Evolutionary conservation across 2,329 filamentous ascomycete species (phyloP).

Genomic region (Scolecobasidium constrictum): DNA sequence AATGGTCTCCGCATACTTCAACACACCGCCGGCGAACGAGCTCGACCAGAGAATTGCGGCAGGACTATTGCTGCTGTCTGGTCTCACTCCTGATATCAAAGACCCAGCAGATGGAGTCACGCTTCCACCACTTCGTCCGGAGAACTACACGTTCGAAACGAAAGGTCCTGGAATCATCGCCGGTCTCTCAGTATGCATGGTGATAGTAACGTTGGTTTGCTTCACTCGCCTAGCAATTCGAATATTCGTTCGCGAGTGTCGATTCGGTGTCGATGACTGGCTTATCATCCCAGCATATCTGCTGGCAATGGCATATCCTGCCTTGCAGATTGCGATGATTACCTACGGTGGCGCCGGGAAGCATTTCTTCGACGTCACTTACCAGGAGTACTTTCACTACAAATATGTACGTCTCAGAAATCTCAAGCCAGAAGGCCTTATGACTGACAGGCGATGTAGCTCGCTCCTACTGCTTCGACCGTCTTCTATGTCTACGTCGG

Average conservation of each 20-base stretch:
- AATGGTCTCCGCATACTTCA: no score
- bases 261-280: constrained; percentile 24
- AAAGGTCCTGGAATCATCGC: constrained; percentile 18
- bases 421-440: constrained; percentile 13
- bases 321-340: constrained; percentile 18
- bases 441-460: constrained; percentile 18
- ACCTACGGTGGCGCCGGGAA: constrained; percentile 18
- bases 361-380: constrained; percentile 23
- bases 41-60: constrained; percentile 20
- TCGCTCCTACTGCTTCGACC: constrained; percentile 14
- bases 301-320: constrained; percentile 19
- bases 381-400: constrained; percentile 10
- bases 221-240: constrained; percentile 18
- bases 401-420: neutral
- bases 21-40: constrained; percentile 17
- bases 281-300: constrained; percentile 21
- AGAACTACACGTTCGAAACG: constrained; percentile 16
- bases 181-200: constrained; percentile 19
- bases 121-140: constrained; percentile 4
- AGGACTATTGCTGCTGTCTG: constrained; percentile 16
- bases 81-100: constrained; percentile 14
- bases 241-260: constrained; percentile 16
- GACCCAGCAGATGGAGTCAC: constrained; percentile 12
- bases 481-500: constrained; percentile 22
- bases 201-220: constrained; percentile 20